Evolutionary conservation across 306 rosid species (phyloP).

Genomic region (Lablab purpureus): DNA sequence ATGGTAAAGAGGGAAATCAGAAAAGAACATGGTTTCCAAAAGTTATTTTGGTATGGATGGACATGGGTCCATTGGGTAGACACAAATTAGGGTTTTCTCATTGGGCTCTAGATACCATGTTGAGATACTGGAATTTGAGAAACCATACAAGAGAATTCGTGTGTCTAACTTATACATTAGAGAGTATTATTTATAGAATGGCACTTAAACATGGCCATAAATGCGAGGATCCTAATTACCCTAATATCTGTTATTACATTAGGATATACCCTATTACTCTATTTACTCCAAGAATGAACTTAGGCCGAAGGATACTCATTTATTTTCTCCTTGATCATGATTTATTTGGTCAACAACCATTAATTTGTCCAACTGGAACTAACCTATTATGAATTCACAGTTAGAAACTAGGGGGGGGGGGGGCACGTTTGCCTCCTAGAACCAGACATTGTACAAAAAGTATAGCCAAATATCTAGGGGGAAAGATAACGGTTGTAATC

Average conservation of each 20-base stretch:
- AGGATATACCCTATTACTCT: background rate
- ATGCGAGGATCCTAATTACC: background rate
- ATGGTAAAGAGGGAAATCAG: too few species aligned
- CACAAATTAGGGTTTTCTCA: background rate
- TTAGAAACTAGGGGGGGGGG: background rate
- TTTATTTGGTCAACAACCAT: background rate
- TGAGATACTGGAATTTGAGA: background rate
- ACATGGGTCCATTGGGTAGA: background rate
- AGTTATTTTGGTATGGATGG: background rate
- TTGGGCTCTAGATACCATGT: background rate
- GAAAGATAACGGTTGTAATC: too few species aligned
- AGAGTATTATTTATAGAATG: too few species aligned
- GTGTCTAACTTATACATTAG: background rate
- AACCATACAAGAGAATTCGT: background rate
- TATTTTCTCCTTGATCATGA: background rate
- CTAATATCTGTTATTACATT: too few species aligned
- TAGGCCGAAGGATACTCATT: background rate
- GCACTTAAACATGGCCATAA: background rate
- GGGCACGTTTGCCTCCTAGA: background rate
- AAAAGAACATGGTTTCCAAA: background rate
- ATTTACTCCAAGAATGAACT: background rate
- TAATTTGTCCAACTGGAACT: background rate
- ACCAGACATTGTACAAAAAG: background rate
- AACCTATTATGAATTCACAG: too few species aligned
- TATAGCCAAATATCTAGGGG: too few species aligned